Evolutionary conservation across 2,329 filamentous ascomycete genomes (phyloP).

Genomic region (Scedosporium aurantiacum): DNA sequence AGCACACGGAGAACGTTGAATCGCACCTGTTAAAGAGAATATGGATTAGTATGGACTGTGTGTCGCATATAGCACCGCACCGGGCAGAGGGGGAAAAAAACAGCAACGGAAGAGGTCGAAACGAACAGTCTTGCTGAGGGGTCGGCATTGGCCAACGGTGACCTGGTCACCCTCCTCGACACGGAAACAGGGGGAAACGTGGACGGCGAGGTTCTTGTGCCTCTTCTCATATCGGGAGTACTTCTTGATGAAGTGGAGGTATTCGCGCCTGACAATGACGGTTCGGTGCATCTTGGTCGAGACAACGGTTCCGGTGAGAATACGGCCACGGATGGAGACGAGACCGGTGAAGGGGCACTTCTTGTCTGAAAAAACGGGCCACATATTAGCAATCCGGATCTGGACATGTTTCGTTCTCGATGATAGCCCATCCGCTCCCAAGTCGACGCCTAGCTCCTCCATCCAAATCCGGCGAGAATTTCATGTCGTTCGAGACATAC

Average conservation of each 20-base stretch:
- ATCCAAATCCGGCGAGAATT: not conserved
- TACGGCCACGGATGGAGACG: constrained; percentile 99
- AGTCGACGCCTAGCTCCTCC: not conserved
- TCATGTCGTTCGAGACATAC: constrained; percentile 48
- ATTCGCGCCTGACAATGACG: constrained; percentile 97
- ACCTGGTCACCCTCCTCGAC: constrained; percentile 99
- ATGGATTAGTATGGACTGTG: not conserved
- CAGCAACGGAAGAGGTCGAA: constrained; percentile 8
- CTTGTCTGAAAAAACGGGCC: constrained; percentile 61
- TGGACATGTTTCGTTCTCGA: not conserved
- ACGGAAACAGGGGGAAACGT: constrained; percentile 99
- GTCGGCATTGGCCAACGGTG: constrained; percentile 98
- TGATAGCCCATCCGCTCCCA: not conserved
- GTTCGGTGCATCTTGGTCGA: constrained; percentile 99
- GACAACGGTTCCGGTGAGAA: constrained; percentile 96
- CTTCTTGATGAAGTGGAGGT: constrained; percentile 99
- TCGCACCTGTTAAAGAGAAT: constrained; percentile 54
- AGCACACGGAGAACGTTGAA: constrained; percentile 99
- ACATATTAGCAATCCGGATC: not conserved
- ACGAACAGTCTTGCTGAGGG: constrained; percentile 98
- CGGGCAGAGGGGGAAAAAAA: not conserved
- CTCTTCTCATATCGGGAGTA: constrained; percentile 99
- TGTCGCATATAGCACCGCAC: not conserved
- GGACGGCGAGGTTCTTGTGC: constrained; percentile 99
- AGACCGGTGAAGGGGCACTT: constrained; percentile 99